phyloP scores from a whole-genome alignment of 768 basidiomycete species.

The Psilocybe sp. region DNA sequence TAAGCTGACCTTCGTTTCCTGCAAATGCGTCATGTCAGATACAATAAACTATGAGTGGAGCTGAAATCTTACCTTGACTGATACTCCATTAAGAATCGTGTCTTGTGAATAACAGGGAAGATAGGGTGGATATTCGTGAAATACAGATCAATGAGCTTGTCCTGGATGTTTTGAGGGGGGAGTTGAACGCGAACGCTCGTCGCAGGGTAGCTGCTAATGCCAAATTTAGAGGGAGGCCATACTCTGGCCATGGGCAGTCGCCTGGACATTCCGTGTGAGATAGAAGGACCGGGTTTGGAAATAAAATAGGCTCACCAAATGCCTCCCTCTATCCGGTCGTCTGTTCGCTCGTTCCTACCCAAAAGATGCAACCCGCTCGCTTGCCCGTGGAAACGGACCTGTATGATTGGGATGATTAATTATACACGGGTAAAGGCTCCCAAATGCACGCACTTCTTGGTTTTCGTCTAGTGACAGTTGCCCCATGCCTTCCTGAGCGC shows the following conservation, averaged over 20 bases:
- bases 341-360: conserved; percentile 61
- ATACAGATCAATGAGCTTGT: conserved; percentile 69
- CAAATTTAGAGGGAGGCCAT: conserved; percentile 60
- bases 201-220: conserved; percentile 31
- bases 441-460: conserved; percentile 50
- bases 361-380: conserved; percentile 75
- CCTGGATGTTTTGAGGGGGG: conserved; percentile 62
- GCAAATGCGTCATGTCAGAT: conserved; percentile 2
- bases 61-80: conserved; percentile 37
- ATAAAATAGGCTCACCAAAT: conserved; percentile 47
- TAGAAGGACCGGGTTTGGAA: conserved; percentile 10
- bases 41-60: background rate
- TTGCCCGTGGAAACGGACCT: conserved; percentile 86
- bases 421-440: background rate
- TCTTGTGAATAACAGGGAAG: conserved; percentile 79
- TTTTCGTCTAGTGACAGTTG: conserved; percentile 75
- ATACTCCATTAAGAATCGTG: conserved; percentile 65
- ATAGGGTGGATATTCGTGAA: conserved; percentile 83
- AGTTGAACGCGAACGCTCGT: conserved; percentile 49
- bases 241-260: conserved; percentile 71
- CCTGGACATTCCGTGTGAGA: conserved; percentile 33
- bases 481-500: conserved; percentile 58
- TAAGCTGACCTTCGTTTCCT: conserved; percentile 16
- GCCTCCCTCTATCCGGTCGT: conserved; percentile 66
- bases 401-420: background rate